Evolutionary conservation across 305 asterid genomes (phyloP).

Genomic region (Euphrasia arctica): DNA sequence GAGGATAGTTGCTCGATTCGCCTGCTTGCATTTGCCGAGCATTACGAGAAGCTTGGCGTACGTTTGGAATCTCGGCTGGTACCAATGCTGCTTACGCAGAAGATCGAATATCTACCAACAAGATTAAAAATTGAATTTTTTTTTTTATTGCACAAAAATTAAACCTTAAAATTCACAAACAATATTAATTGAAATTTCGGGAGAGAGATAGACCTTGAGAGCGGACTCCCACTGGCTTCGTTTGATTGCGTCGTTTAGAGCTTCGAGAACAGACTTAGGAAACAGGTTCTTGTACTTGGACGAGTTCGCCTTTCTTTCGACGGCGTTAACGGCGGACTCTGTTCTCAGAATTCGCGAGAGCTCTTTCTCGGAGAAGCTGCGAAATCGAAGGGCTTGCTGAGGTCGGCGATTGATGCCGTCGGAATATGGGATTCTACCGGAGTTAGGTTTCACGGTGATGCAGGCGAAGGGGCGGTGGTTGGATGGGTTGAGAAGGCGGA

Average conservation of each 20-base stretch:
- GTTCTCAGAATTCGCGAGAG: constrained; percentile 70
- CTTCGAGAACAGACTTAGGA: constrained; percentile 84
- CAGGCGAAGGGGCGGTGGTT: constrained; percentile 22
- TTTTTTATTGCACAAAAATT: background rate
- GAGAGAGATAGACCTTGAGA: constrained; percentile 54
- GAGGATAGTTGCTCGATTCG: constrained; percentile 63
- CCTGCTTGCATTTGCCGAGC: constrained; percentile 89
- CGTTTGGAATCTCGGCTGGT: constrained; percentile 67
- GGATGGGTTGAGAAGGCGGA: constrained; percentile 30
- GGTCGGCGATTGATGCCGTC: constrained; percentile 32
- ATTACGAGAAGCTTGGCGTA: constrained; percentile 73
- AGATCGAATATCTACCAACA: constrained; percentile 68
- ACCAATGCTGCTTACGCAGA: constrained; percentile 87
- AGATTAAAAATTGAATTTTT: constrained; percentile 8
- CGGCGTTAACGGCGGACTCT: constrained; percentile 65
- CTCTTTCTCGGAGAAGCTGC: constrained; percentile 50
- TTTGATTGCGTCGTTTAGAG: constrained; percentile 64
- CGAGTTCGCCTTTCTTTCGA: constrained; percentile 72
- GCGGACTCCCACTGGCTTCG: constrained; percentile 75
- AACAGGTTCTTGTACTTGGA: constrained; percentile 66
- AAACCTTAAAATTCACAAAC: constrained; percentile 1
- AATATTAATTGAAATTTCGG: constrained; percentile 4
- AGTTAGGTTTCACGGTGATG: constrained; percentile 30
- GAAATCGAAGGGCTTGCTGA: constrained; percentile 34
- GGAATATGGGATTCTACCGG: constrained; percentile 36